These are phyloP conservation scores for Opeltia flavorubescens DNA, from an alignment of 495 filamentous ascomycete species.

Conservation along the genomic window DNA sequence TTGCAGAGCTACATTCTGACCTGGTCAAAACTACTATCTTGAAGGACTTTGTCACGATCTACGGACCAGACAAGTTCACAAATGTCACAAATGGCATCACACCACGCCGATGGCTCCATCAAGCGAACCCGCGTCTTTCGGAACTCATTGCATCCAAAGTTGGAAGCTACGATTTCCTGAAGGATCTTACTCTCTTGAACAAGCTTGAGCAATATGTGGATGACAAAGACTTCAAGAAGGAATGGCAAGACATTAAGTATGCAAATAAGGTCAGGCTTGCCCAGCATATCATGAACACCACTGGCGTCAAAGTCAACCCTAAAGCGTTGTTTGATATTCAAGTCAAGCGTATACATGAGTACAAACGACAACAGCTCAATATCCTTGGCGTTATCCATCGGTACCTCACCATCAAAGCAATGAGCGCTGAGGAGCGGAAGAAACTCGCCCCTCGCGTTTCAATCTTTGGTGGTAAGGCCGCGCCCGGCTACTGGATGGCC, in stretches of 20 bases:
- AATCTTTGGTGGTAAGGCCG: slow-evolving; percentile 95
- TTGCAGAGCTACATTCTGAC: slow-evolving; percentile 93
- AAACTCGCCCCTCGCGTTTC: slow-evolving; percentile 84
- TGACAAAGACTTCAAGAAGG: slow-evolving; percentile 77
- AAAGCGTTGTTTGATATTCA: slow-evolving; percentile 87
- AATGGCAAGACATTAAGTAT: slow-evolving; percentile 83
- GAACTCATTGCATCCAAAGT: slow-evolving; percentile 83
- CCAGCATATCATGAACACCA: slow-evolving; percentile 65
- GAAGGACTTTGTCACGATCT: slow-evolving; percentile 92
- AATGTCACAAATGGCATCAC: slow-evolving; percentile 98
- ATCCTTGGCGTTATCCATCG: slow-evolving; percentile 96
- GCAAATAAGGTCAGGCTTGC: slow-evolving; percentile 68
- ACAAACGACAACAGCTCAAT: slow-evolving; percentile 98
- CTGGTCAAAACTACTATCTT: slow-evolving; percentile 97
- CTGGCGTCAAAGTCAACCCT: slow-evolving; percentile 70
- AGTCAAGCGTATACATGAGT: slow-evolving; percentile 98
- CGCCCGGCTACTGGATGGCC: slow-evolving; percentile 99
- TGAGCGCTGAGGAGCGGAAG: slow-evolving; percentile 74
- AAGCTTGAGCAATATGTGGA: slow-evolving; percentile 67
- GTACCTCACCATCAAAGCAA: slow-evolving; percentile 75
- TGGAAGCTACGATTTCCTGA: slow-evolving; percentile 70
- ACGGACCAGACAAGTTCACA: slow-evolving; percentile 91
- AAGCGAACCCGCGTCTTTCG: slow-evolving; percentile 87
- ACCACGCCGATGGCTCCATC: slow-evolving; percentile 88
- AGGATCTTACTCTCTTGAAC: slow-evolving; percentile 71